These are phyloP conservation scores for Ustilago xerochloae DNA, from an alignment of 1,284 basidiomycete species.

Conservation along the genomic window DNA sequence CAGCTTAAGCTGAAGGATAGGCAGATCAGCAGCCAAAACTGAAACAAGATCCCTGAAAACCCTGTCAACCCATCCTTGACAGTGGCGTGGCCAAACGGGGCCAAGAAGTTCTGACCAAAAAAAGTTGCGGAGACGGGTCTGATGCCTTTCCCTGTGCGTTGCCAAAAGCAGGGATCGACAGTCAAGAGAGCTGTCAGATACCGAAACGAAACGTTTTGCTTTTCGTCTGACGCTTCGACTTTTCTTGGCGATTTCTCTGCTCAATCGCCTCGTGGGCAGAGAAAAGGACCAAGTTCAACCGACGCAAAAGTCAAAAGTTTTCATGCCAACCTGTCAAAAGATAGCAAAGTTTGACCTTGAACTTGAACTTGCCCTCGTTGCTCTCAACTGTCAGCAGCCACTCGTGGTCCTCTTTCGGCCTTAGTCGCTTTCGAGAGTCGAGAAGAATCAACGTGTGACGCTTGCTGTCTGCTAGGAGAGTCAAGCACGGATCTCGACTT, in stretches of 20 bases:
- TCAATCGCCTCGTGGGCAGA: not conserved
- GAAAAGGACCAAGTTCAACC: too few species aligned
- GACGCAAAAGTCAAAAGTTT: slow-evolving; percentile 18
- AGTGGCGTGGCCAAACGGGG: slow-evolving; percentile 1
- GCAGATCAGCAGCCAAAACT: not conserved
- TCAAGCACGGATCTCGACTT: not conserved
- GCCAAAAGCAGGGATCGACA: slow-evolving; percentile 19
- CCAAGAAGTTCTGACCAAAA: not conserved
- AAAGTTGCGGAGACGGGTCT: slow-evolving; percentile 3
- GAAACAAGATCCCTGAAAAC: not conserved
- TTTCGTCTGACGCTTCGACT: not conserved
- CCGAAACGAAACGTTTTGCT: not conserved
- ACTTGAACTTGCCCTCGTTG: not conserved
- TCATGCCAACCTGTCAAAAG: not conserved
- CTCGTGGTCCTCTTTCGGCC: not conserved
- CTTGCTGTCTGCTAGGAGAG: too few species aligned
- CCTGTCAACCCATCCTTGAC: too few species aligned
- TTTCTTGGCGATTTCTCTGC: not conserved
- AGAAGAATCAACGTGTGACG: not conserved
- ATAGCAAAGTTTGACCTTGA: slow-evolving; percentile 2
- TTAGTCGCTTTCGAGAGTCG: slow-evolving; percentile 10
- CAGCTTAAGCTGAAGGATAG: not conserved
- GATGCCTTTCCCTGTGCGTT: slow-evolving; percentile 7
- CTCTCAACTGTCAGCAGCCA: not conserved
- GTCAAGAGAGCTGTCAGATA: slow-evolving; percentile 21